Evolutionary conservation across 2,329 filamentous ascomycete genomes (phyloP).

Genomic region (Zopfia rhizophila): DNA sequence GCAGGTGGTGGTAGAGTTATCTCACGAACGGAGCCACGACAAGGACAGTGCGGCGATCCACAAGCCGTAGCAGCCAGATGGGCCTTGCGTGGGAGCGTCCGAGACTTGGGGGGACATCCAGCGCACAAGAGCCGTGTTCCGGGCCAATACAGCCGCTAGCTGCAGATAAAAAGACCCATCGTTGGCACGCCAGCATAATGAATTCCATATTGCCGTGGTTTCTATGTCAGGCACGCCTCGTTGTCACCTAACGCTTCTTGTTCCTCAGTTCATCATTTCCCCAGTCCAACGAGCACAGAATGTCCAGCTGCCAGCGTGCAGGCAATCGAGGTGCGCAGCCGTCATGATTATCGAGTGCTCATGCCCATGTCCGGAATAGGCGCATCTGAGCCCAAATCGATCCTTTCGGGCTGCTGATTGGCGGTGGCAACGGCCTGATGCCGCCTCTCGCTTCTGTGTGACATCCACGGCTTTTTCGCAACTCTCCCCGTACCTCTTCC

Average conservation of each 20-base stretch:
- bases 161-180: slow-evolving; percentile 1
- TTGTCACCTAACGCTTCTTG: too few relatives aligned
- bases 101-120: neutral
- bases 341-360: neutral
- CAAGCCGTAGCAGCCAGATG: slow-evolving; percentile 16
- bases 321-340: too few relatives aligned
- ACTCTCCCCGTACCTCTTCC: neutral
- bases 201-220: slow-evolving; percentile 3
- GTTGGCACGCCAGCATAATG: neutral
- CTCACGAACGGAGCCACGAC: slow-evolving; percentile 14
- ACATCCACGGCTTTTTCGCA: too few relatives aligned
- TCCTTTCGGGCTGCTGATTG: too few relatives aligned
- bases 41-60: slow-evolving; percentile 19
- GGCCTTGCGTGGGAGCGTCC: slow-evolving; percentile 6
- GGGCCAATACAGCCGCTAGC: neutral
- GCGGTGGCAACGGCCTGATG: slow-evolving; percentile 1
- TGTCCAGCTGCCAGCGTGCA: too few relatives aligned
- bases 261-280: too few relatives aligned
- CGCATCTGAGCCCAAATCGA: neutral
- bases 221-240: too few relatives aligned
- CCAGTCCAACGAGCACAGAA: too few relatives aligned
- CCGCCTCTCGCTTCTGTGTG: slow-evolving; percentile 21
- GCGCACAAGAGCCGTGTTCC: too few relatives aligned
- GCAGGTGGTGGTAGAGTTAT: slow-evolving; percentile 13
- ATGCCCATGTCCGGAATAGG: neutral